Percentiles rank a stretch among this genome's conserved stretches.
Evolutionary conservation across 1,284 basidiomycete genomes (phyloP).

Genomic region (Trametes hirsuta): DNA sequence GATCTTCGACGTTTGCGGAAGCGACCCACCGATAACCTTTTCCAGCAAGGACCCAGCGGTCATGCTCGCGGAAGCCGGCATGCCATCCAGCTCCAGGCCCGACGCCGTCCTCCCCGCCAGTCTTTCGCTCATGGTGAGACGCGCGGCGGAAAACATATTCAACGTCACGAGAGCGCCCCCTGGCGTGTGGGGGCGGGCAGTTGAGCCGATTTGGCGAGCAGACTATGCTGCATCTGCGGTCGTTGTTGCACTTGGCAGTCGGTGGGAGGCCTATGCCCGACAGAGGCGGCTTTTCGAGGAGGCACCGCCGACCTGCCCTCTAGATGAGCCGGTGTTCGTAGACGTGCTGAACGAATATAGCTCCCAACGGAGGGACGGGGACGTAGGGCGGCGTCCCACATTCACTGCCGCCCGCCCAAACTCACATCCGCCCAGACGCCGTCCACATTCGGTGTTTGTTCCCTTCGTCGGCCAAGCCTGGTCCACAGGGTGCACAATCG

Average conservation of each 20-base stretch:
- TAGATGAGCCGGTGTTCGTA: neutral
- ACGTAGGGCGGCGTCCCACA: no score
- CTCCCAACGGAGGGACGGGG: no score
- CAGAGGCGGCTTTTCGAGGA: neutral
- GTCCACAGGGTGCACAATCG: neutral
- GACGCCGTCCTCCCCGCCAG: slow-evolving; percentile 17
- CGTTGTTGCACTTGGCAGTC: slow-evolving; percentile 2
- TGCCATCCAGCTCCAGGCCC: slow-evolving; percentile 27
- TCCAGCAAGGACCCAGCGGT: slow-evolving; percentile 29
- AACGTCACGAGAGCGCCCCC: slow-evolving; percentile 1
- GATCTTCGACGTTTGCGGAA: slow-evolving; percentile 34
- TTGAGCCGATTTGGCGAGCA: neutral
- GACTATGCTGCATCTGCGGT: slow-evolving; percentile 12
- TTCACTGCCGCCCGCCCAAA: no score
- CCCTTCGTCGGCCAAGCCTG: neutral
- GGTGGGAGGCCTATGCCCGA: neutral
- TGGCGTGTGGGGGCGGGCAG: neutral
- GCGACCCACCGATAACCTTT: slow-evolving; percentile 24
- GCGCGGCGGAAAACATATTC: slow-evolving; percentile 24
- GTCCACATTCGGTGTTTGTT: neutral
- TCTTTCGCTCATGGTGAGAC: slow-evolving; percentile 15
- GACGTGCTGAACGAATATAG: neutral
- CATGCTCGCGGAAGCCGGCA: slow-evolving; percentile 36
- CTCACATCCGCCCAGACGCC: neutral
- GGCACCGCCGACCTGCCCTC: neutral